phyloP scores from a whole-genome alignment of 768 basidiomycete genomes.

The Chlorophyllum brunneum region DNA sequence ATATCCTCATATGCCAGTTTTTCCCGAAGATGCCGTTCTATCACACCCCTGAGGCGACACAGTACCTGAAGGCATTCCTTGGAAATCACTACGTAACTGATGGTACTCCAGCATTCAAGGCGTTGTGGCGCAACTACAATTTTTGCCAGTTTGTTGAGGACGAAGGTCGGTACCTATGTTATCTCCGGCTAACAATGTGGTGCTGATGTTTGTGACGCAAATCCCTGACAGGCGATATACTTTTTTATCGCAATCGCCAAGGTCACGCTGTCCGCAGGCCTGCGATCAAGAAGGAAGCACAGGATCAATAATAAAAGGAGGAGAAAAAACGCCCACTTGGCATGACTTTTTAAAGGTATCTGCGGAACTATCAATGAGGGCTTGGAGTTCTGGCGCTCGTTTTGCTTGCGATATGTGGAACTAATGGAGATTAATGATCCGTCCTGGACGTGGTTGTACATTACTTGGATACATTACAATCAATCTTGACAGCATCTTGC shows the following conservation, averaged over 20 bases:
- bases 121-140: conserved; percentile 54
- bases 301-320: neutral
- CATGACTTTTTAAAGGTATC: neutral
- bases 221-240: conserved; percentile 29
- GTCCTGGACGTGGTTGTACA: neutral
- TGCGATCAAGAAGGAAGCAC: conserved; percentile 9
- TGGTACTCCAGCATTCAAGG: conserved; percentile 36
- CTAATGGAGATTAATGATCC: conserved; percentile 2
- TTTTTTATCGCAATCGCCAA: conserved; percentile 43
- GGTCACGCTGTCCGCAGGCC: conserved; percentile 35
- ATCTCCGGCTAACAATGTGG: neutral
- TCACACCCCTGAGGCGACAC: conserved; percentile 48
- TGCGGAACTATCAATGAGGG: neutral
- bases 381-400: neutral
- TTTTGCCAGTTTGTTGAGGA: conserved; percentile 57
- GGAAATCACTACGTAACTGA: conserved; percentile 47
- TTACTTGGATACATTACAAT: neutral
- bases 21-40: conserved; percentile 63
- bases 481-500: neutral
- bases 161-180: conserved; percentile 30
- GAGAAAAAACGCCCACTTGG: neutral
- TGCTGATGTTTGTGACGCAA: neutral
- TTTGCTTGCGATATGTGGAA: neutral
- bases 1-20: conserved; percentile 34
- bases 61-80: conserved; percentile 44